phyloP scores from a whole-genome alignment of 768 basidiomycete genomes.

The Rhodotorula kratochvilovae region DNA sequence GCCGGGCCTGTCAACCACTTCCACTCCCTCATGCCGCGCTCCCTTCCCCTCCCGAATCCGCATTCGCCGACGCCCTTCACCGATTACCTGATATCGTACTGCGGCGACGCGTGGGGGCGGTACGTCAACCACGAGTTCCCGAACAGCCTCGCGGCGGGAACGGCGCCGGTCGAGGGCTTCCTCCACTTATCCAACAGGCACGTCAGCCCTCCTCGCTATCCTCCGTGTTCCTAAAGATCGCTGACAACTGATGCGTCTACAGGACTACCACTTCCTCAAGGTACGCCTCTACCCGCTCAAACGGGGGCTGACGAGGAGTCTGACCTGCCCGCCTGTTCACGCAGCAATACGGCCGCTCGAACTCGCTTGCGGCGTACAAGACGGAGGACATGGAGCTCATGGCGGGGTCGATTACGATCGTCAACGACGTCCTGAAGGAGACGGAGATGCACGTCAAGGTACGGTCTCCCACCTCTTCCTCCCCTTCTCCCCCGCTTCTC shows the following conservation, averaged over 20 bases:
- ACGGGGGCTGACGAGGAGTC: neutral
- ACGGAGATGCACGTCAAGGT: slow-evolving; percentile 62
- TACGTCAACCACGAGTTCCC: slow-evolving; percentile 86
- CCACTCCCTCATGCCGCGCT: slow-evolving; percentile 55
- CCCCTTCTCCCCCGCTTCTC: neutral
- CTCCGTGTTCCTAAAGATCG: too few relatives aligned
- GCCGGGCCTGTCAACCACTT: slow-evolving; percentile 83
- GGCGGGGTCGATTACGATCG: slow-evolving; percentile 59
- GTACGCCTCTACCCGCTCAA: neutral
- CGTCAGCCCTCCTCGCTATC: too few relatives aligned
- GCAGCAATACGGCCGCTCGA: slow-evolving; percentile 78
- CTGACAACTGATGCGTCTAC: too few relatives aligned
- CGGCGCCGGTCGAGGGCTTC: slow-evolving; percentile 63
- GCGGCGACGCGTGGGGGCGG: slow-evolving; percentile 59
- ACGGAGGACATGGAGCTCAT: slow-evolving; percentile 63
- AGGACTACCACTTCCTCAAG: slow-evolving; percentile 58
- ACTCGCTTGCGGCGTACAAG: slow-evolving; percentile 75
- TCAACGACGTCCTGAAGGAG: slow-evolving; percentile 64
- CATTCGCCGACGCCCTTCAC: slow-evolving; percentile 57
- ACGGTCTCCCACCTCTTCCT: slow-evolving; percentile 8
- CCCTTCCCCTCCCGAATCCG: slow-evolving; percentile 62
- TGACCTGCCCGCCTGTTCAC: slow-evolving; percentile 44
- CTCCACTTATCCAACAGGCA: slow-evolving; percentile 82
- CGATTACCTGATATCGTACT: slow-evolving; percentile 45
- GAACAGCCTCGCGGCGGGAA: slow-evolving; percentile 65